Evolutionary conservation across 768 basidiomycete species (phyloP).

Genomic region (Tricholoma sp.): DNA sequence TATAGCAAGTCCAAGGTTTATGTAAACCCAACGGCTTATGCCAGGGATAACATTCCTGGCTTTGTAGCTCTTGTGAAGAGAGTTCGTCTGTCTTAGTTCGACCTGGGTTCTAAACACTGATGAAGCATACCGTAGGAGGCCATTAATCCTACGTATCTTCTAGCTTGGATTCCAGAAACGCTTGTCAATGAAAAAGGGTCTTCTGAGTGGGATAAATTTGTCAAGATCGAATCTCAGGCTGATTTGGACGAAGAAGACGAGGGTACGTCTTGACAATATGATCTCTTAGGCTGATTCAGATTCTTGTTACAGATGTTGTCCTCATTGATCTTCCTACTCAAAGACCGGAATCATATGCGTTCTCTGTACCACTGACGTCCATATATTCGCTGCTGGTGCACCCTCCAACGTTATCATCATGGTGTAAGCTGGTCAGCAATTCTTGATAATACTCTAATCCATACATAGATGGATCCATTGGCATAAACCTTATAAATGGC

Average conservation of each 20-base stretch:
- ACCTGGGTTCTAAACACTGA: slow-evolving; percentile 2
- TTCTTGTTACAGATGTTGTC: slow-evolving; percentile 56
- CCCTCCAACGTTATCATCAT: slow-evolving; percentile 78
- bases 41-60: slow-evolving; percentile 90
- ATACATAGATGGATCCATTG: slow-evolving; percentile 74
- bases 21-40: slow-evolving; percentile 89
- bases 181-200: slow-evolving; percentile 78
- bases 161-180: slow-evolving; percentile 92
- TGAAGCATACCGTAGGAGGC: slow-evolving; percentile 49
- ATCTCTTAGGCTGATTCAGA: not conserved
- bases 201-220: slow-evolving; percentile 87
- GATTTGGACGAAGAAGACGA: slow-evolving; percentile 63
- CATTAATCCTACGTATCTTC: slow-evolving; percentile 66
- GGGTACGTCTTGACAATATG: slow-evolving; percentile 38
- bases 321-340: slow-evolving; percentile 81
- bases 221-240: slow-evolving; percentile 72
- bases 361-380: slow-evolving; percentile 87
- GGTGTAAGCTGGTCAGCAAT: slow-evolving; percentile 46
- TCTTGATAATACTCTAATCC: slow-evolving; percentile 6
- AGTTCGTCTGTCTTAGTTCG: slow-evolving; percentile 37
- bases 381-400: slow-evolving; percentile 88
- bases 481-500: slow-evolving; percentile 83
- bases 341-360: slow-evolving; percentile 87
- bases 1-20: slow-evolving; percentile 95
- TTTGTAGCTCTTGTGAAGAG: slow-evolving; percentile 90